These are phyloP conservation scores for Leishmania tropica DNA, from an alignment of 208 protist species.

Conservation along the genomic window DNA sequence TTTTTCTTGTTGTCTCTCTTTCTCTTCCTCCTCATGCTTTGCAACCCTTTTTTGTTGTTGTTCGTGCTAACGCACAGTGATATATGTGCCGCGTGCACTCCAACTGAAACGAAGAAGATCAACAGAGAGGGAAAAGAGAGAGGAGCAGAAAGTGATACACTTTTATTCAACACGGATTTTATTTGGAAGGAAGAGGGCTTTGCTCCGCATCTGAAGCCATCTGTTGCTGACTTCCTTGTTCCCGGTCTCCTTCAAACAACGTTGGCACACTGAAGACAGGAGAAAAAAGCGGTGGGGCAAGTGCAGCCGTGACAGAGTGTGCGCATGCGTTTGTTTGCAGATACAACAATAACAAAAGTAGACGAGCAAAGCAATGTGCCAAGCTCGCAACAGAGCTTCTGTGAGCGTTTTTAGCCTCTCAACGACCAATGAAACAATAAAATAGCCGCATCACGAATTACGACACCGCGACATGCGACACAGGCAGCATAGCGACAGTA, in stretches of 20 bases:
- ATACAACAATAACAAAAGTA: background rate
- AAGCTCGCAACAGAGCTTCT: background rate
- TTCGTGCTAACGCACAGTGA: background rate
- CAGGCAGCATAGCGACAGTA: background rate
- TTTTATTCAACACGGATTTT: constrained; percentile 12
- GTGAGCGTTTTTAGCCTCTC: background rate
- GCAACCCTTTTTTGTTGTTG: constrained; percentile 1
- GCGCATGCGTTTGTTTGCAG: background rate
- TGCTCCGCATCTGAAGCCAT: background rate
- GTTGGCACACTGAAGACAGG: background rate
- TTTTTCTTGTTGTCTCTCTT: constrained; percentile 13
- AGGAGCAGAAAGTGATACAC: background rate
- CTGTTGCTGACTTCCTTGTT: background rate
- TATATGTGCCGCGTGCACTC: background rate
- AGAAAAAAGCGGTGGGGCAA: background rate
- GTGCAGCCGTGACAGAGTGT: background rate
- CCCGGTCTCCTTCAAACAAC: background rate
- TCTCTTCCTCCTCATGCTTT: constrained; percentile 14
- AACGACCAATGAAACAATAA: background rate
- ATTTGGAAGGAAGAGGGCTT: background rate
- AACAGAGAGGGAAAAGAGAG: constrained; percentile 4
- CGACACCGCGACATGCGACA: background rate
- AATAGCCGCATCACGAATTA: background rate
- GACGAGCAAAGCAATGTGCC: background rate
- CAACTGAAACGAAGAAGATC: background rate